A percentile compares a stretch with the other conserved stretches of the same genome.
These are phyloP conservation scores for Pseudonitzschia delicatissima DNA, from an alignment of 108 stramenopile genomes.

Conservation along the genomic window DNA sequence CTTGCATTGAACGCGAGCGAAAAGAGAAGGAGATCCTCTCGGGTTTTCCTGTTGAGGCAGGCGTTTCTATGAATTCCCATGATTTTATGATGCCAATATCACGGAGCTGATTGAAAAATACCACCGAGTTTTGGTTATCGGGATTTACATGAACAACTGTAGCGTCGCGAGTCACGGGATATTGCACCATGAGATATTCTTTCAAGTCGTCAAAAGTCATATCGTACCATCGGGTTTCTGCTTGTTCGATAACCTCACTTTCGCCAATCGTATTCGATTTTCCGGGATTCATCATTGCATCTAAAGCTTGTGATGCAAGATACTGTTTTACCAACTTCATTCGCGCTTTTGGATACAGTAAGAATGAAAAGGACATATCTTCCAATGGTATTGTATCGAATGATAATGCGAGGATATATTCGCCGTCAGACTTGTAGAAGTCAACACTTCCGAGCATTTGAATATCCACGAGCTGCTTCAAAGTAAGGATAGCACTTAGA, in stretches of 20 bases:
- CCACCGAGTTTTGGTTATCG: constrained; percentile 39
- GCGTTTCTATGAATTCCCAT: constrained; percentile 19
- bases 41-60: background rate
- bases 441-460: constrained; percentile 21
- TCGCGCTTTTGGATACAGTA: too few relatives aligned
- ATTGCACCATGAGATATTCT: background rate
- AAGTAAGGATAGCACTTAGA: constrained; percentile 19
- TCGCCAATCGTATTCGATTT: constrained; percentile 1
- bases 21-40: constrained; percentile 7
- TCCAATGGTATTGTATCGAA: too few relatives aligned
- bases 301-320: constrained; percentile 30
- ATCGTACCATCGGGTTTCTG: background rate
- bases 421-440: constrained; percentile 25
- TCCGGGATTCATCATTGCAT: constrained; percentile 20
- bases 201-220: background rate
- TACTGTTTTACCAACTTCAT: constrained; percentile 11
- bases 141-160: constrained; percentile 4
- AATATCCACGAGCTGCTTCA: constrained; percentile 31
- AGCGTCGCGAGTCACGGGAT: background rate
- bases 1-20: background rate
- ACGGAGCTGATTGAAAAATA: constrained; percentile 42
- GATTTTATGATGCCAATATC: constrained; percentile 30
- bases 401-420: too few relatives aligned
- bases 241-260: background rate
- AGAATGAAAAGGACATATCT: too few relatives aligned